phyloP scores from a whole-genome alignment of 257 asterid species.

The Solanum paucissectum region DNA sequence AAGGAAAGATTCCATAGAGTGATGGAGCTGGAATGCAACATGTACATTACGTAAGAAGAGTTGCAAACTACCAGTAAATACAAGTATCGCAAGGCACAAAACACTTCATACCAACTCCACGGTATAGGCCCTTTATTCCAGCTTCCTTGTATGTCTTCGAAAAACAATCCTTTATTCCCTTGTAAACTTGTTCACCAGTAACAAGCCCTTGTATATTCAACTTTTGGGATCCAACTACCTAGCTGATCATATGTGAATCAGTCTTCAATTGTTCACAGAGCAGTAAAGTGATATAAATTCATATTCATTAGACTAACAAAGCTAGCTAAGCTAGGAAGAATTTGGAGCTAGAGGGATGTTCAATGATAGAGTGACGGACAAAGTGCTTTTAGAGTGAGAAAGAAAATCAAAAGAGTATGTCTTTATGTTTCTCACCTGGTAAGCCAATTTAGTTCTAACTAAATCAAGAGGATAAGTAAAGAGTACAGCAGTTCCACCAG shows the following conservation, averaged over 20 bases:
- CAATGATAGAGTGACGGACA: neutral
- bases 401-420: neutral
- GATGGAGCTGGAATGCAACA: constrained; percentile 59
- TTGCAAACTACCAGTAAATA: neutral
- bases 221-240: constrained; percentile 62
- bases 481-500: constrained; percentile 96
- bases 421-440: constrained; percentile 44
- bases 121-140: constrained; percentile 72
- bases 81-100: neutral
- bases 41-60: constrained; percentile 1
- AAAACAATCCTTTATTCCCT: constrained; percentile 80
- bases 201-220: constrained; percentile 23
- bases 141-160: constrained; percentile 71
- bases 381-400: neutral
- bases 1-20: constrained; percentile 85
- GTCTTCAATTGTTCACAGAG: constrained; percentile 1
- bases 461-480: constrained; percentile 94
- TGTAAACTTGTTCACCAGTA: constrained; percentile 39
- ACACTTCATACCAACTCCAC: constrained; percentile 70
- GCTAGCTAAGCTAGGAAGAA: neutral
- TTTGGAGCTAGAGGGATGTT: neutral
- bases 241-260: constrained; percentile 18
- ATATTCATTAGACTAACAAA: too few species aligned
- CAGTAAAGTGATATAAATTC: neutral
- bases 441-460: constrained; percentile 87